Conservation (phyloP, 2,329 filamentous ascomycete genomes). For the Calonectria fujianensis region DNA sequence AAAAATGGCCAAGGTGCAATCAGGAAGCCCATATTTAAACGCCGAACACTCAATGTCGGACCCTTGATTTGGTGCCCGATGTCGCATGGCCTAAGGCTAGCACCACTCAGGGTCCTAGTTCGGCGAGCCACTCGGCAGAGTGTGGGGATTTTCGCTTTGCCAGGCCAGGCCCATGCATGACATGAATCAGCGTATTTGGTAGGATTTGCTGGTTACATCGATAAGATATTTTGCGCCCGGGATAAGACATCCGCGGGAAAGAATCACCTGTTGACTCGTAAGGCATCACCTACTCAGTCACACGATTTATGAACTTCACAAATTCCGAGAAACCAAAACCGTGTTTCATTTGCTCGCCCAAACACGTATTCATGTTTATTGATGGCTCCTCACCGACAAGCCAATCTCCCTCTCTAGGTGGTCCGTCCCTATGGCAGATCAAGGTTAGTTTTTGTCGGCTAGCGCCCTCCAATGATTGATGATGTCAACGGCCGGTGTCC, state of each 20-base stretch:
- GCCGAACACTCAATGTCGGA: not conserved
- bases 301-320: not conserved
- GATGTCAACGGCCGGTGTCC: not conserved
- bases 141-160: conserved; percentile 10
- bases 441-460: not conserved
- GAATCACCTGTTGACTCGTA: not conserved
- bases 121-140: not conserved
- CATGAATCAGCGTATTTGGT: not conserved
- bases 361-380: not conserved
- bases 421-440: not conserved
- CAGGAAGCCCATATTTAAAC: not conserved
- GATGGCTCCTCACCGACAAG: too few relatives aligned
- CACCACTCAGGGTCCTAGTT: not conserved
- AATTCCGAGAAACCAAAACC: not conserved
- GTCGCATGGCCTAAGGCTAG: not conserved
- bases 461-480: not conserved
- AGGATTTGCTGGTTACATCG: not conserved
- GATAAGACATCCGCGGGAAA: not conserved
- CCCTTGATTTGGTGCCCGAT: conserved; percentile 11
- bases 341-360: not conserved
- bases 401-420: not conserved
- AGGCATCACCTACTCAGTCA: not conserved
- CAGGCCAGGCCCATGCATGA: not conserved
- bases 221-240: not conserved
- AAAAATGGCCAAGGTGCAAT: not conserved